Base-by-base conservation (phyloP, 2,329 filamentous ascomycete species). In the Rhynchosporium secalis region DNA sequence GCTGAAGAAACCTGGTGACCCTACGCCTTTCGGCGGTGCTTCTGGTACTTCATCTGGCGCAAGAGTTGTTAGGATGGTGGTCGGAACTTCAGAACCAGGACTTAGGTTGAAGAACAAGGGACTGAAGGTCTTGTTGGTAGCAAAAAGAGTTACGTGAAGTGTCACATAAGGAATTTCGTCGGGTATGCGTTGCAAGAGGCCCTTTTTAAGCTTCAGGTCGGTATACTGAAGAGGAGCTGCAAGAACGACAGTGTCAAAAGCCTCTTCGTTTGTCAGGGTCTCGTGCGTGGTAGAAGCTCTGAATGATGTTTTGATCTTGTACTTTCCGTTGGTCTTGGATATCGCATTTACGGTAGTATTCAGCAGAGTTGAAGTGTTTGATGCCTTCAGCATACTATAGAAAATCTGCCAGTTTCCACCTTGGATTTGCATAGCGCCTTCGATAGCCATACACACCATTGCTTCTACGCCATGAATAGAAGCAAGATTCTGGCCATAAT, bases 331-430 rank as follows among this genome's bases (percentile, higher is more conserved):
- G 20, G 78, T 75, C 58, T 83, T 79, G 1, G 77, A 74, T 56
- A 96, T 84, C 3, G 78, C 78, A 0, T 81, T 79, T 0, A 97
- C 88, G 0, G 84, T 80, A 0, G 88, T 90, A 70, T 93, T 89
- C 29, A 90, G 78, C 45, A 79, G 77, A 4, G 93, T 67, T 0
- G 79, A 75, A 0, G 90, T 86, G 3, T 81, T 77, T 1, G 91
- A 88, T 0, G 79, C 77, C 43, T 83, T 80, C 1, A 94, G 78
- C 89, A 97, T 96, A 49, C 81, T 78, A n/a, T 88, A 83, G 72
- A 99, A 99, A 60, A 99, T 96, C 70, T 86, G 87, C 92, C 93
- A 98, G 75, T 98, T 99, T 1, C 95, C 95, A 6, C 92, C 92
- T 13, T 84, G 76, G 1, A 98, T 83, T 20, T 89, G 81, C 73